Evolutionary conservation across 495 filamentous ascomycete species (phyloP).

Genomic region (Podospora didyma): DNA sequence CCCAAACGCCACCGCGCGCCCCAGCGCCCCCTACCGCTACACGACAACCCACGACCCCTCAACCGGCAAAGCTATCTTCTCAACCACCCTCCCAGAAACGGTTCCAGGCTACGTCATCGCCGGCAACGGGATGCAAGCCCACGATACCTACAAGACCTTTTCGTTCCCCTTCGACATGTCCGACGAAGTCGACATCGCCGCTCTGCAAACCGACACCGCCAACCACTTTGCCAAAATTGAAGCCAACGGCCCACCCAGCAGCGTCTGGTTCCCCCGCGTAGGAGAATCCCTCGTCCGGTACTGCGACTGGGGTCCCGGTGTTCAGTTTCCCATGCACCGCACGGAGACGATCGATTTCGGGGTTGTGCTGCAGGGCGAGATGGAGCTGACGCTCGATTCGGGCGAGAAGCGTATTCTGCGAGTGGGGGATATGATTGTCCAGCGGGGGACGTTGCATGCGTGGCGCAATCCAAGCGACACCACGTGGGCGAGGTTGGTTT

Average conservation of each 20-base stretch:
- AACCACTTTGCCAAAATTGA: slow-evolving; percentile 15
- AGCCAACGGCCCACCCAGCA: slow-evolving; percentile 20
- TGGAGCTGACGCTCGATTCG: slow-evolving; percentile 53
- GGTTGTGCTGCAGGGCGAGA: slow-evolving; percentile 59
- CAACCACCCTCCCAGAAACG: slow-evolving; percentile 31
- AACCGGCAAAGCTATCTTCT: slow-evolving; percentile 39
- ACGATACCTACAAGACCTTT: slow-evolving; percentile 38
- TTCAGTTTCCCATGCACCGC: slow-evolving; percentile 50
- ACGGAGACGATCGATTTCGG: slow-evolving; percentile 64
- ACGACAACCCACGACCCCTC: slow-evolving; percentile 39
- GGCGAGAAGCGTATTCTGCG: slow-evolving; percentile 50
- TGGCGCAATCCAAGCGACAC: slow-evolving; percentile 55
- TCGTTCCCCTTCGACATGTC: slow-evolving; percentile 26
- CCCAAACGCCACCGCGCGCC: neutral
- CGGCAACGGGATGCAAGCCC: slow-evolving; percentile 38
- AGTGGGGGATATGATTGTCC: slow-evolving; percentile 52
- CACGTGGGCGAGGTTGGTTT: slow-evolving; percentile 53
- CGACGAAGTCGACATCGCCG: slow-evolving; percentile 35
- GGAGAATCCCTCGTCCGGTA: slow-evolving; percentile 45
- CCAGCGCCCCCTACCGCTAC: slow-evolving; percentile 33
- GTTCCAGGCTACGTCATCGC: slow-evolving; percentile 28
- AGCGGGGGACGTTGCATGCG: slow-evolving; percentile 57
- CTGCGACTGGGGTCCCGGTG: slow-evolving; percentile 48
- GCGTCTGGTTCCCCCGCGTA: slow-evolving; percentile 26
- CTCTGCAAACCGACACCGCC: slow-evolving; percentile 27